Percentiles rank a stretch among this genome's conserved stretches.
These are phyloP conservation scores for Zygotorulaspora chibaensis DNA, from an alignment of 805 yeast genomes.

Conservation along the genomic window DNA sequence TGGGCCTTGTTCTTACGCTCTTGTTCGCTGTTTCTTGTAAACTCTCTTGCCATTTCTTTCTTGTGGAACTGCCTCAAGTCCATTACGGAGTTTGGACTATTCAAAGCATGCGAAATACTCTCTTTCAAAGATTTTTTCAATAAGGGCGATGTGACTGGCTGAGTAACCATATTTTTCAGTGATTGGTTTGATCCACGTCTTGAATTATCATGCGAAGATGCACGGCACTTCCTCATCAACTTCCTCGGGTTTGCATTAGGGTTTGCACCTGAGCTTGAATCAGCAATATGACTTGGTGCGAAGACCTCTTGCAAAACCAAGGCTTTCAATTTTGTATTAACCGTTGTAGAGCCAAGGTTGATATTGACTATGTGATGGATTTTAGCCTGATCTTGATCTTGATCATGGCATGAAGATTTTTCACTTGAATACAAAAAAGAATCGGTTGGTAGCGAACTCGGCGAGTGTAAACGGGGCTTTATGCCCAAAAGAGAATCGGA, in stretches of 20 bases:
- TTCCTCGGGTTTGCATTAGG: conserved; percentile 7
- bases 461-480: conserved; percentile 44
- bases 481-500: conserved; percentile 74
- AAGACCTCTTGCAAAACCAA: conserved; percentile 70
- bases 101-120: conserved; percentile 27
- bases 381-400: neutral
- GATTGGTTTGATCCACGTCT: conserved; percentile 25
- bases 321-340: conserved; percentile 68
- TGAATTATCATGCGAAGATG: conserved; percentile 20
- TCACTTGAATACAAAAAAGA: conserved; percentile 28
- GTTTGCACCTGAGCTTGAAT: conserved; percentile 1
- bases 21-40: conserved; percentile 4
- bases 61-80: conserved; percentile 31
- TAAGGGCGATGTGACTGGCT: conserved; percentile 20
- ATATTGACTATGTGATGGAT: conserved; percentile 1
- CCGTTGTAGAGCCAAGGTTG: conserved; percentile 50
- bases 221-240: conserved; percentile 9
- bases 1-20: neutral
- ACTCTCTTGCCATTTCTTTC: conserved; percentile 26
- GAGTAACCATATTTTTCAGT: conserved; percentile 12
- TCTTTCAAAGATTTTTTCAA: conserved; percentile 23
- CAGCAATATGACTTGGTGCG: conserved; percentile 26
- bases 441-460: conserved; percentile 33
- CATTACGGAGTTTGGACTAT: conserved; percentile 31
- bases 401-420: conserved; percentile 11